Evolutionary conservation across 78 protist species (phyloP).

Genomic region (Planoprotostelium fungivorum): DNA sequence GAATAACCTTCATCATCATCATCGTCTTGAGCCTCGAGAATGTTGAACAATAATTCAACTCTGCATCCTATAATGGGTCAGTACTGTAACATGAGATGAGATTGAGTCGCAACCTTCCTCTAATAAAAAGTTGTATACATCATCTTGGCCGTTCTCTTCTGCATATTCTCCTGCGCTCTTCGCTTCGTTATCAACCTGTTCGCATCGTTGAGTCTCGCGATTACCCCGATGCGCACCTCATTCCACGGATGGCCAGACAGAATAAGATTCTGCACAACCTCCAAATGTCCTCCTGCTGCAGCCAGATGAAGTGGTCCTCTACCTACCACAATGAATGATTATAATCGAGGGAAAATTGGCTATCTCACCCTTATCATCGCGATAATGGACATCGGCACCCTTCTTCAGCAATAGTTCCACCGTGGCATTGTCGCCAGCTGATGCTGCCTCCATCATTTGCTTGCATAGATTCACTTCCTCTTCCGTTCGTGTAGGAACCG

Average conservation of each 20-base stretch:
- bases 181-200: neutral
- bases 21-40: neutral
- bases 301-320: neutral
- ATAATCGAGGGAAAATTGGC: too few species aligned
- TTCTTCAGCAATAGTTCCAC: neutral
- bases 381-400: neutral
- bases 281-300: neutral
- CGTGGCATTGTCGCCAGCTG: neutral
- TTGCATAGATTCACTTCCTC: neutral
- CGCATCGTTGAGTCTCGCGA: neutral
- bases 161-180: neutral
- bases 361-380: neutral
- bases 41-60: neutral
- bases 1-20: neutral
- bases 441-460: neutral
- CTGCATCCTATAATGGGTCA: neutral
- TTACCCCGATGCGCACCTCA: neutral
- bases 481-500: neutral
- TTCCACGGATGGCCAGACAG: conserved; percentile 6
- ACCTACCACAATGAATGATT: too few species aligned
- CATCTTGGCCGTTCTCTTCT: neutral
- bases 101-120: neutral
- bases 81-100: neutral
- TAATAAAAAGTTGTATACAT: neutral
- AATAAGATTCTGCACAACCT: neutral